Base-by-base conservation (phyloP, 83 land plant genomes). In the Larix sibirica region DNA sequence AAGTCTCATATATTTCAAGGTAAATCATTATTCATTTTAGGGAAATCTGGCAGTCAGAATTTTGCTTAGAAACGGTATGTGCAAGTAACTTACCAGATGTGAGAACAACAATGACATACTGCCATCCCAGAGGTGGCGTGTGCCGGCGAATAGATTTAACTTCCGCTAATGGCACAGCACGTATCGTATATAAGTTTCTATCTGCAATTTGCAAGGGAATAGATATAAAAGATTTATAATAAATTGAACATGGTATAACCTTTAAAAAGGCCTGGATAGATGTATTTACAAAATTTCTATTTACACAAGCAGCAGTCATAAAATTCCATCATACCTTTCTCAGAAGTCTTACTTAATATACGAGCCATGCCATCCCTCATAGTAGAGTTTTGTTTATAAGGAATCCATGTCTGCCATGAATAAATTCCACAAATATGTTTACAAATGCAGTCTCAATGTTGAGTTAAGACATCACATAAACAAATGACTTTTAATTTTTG, bases 61-160 rank as follows among this genome's bases (percentile, higher is more conserved):
- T 42, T 31, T 31, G n/a, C 21, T 50, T 54, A 42, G n/a, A 2
- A 16, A 73, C 47, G 62, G 62, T 4, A 60, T 8, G 59, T 61
- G 58, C 24, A 17, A 69, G 42, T 2, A 75, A 75, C 79, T 56
- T 87, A 95, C 99, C 99, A 77, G 93, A 90, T 80, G 91, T 90
- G 54, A 97, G 84, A n/a, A 97, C 97, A 79, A 97, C 89, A 70
- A 97, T 97, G 16, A 97, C 83, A 81, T 94, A 97, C 80, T 97
- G 99, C 98, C 96, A 97, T 21, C 99, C 99, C 70, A 96, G 62
- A 21, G 97, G 71, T 26, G 99, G 99, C 77, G 94, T 91, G 82
- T 97, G 98, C 54, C 98, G 83, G 20, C 99, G 96, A 79, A 97
- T 92, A 3, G 99, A 97, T 68, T 90, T 87, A 28, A 97, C 88